Conservation (phyloP, 129 eudicot species). For the Mikania micrantha region DNA sequence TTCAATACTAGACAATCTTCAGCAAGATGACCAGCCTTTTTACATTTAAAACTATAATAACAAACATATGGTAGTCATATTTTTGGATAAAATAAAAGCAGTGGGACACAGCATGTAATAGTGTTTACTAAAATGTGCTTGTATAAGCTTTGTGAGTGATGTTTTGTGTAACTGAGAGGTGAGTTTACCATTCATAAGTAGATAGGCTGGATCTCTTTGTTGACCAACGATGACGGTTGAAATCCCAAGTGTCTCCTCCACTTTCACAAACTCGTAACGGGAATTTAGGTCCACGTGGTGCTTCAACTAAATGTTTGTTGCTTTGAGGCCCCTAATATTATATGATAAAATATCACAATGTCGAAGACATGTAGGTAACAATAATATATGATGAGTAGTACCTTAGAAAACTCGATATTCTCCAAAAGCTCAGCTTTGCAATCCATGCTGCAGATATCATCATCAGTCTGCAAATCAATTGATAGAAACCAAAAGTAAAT, state of each 20-base stretch:
- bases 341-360: neutral
- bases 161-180: neutral
- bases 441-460: constrained; percentile 84
- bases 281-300: constrained; percentile 29
- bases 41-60: constrained; percentile 66
- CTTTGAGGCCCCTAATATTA: constrained; percentile 34
- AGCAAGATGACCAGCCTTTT: constrained; percentile 82
- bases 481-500: neutral
- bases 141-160: neutral
- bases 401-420: constrained; percentile 40
- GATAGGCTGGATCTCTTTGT: constrained; percentile 54
- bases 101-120: neutral
- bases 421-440: constrained; percentile 71
- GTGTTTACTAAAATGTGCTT: neutral
- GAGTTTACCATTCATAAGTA: constrained; percentile 64
- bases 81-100: neutral
- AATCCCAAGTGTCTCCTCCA: constrained; percentile 73
- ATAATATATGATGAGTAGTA: neutral
- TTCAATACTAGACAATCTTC: constrained; percentile 60
- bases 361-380: neutral
- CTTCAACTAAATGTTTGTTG: constrained; percentile 19
- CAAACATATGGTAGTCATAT: neutral
- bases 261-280: constrained; percentile 36
- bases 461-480: constrained; percentile 50
- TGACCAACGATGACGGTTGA: constrained; percentile 70